Conservation (phyloP, 2,329 filamentous ascomycete genomes). For the Colletotrichum camelliae region DNA sequence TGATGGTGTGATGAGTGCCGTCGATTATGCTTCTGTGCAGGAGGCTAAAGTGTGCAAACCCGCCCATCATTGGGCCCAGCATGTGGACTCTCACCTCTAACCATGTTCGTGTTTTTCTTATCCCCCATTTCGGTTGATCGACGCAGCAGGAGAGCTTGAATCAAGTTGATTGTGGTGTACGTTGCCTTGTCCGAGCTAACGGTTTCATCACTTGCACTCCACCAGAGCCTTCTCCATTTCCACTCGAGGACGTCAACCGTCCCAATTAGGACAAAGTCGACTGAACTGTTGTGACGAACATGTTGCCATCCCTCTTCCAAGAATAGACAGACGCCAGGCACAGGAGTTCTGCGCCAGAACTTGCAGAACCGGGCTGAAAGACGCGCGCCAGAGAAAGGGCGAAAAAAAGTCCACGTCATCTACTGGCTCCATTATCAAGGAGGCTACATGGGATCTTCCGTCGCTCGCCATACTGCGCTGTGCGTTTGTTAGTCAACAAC, state of each 20-base stretch:
- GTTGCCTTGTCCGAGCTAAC: slow-evolving; percentile 7
- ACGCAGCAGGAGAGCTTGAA: not conserved
- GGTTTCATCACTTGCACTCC: slow-evolving; percentile 5
- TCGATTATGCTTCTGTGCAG: slow-evolving; percentile 8
- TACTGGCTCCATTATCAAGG: not conserved
- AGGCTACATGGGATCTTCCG: not conserved
- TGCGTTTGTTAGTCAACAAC: not conserved
- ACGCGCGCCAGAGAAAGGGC: not conserved
- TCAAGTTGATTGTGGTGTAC: slow-evolving; percentile 12
- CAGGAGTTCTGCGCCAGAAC: not conserved
- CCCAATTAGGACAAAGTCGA: not conserved
- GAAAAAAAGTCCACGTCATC: slow-evolving; percentile 2
- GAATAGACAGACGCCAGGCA: not conserved
- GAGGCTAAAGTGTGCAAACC: not conserved
- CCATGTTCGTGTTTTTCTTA: not conserved
- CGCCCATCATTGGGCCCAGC: not conserved
- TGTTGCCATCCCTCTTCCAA: not conserved
- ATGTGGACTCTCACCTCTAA: not conserved
- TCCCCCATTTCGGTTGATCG: slow-evolving; percentile 9
- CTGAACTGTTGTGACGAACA: slow-evolving; percentile 5
- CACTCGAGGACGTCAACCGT: not conserved
- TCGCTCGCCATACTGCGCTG: not conserved
- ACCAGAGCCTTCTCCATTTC: not conserved
- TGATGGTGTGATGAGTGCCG: not conserved
- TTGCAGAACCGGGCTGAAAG: not conserved